A percentile compares a stretch with the other conserved stretches of the same genome.
Conservation (phyloP, 129 eudicot species). For the Ambrosia artemisiifolia region DNA sequence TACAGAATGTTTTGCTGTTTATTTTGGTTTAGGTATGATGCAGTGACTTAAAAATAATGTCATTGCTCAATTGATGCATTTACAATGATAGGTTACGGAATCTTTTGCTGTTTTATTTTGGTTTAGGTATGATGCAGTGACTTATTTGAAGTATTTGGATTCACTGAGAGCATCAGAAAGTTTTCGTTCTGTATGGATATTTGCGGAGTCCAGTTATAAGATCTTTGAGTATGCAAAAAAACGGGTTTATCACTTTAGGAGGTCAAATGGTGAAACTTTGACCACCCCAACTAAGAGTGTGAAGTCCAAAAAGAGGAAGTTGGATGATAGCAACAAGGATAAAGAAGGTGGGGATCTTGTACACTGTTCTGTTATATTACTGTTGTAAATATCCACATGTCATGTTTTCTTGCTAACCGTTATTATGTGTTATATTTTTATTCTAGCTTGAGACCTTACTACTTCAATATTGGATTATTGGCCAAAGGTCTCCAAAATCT, state of each 20-base stretch:
- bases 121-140: constrained; percentile 91
- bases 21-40: constrained; percentile 71
- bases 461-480: neutral
- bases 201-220: constrained; percentile 95
- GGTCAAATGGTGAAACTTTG: constrained; percentile 45
- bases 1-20: neutral
- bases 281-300: constrained; percentile 31
- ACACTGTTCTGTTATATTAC: neutral
- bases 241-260: constrained; percentile 74
- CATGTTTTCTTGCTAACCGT: neutral
- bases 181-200: constrained; percentile 97
- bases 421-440: neutral
- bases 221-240: constrained; percentile 91
- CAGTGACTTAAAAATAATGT: constrained; percentile 68
- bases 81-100: neutral
- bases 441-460: neutral
- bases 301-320: constrained; percentile 65
- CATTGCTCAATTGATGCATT: constrained; percentile 1
- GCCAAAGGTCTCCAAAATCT: neutral
- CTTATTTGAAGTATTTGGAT: constrained; percentile 92
- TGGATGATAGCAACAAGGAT: constrained; percentile 45
- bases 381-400: neutral
- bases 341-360: constrained; percentile 40
- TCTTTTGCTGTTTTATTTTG: constrained; percentile 3
- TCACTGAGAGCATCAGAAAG: constrained; percentile 97